Conservation (phyloP, 306 rosid species). For the Datisca glomerata region DNA sequence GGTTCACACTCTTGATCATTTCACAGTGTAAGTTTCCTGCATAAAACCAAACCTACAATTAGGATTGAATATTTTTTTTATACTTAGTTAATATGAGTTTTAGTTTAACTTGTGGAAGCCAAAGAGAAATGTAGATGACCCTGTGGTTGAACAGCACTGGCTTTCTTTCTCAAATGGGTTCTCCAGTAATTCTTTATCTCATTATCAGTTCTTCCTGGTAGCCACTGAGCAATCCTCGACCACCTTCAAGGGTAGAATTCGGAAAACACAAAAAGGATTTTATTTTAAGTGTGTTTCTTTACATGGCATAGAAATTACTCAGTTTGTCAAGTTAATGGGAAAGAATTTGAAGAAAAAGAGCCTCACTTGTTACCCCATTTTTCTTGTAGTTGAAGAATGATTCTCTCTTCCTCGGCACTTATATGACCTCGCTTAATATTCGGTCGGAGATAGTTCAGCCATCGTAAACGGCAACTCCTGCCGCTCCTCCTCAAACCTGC, state of each 20-base stretch:
- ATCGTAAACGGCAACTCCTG: constrained; percentile 75
- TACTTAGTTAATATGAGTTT: too few species aligned
- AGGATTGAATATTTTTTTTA: too few species aligned
- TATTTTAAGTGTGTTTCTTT: too few species aligned
- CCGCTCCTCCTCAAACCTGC: constrained; percentile 71
- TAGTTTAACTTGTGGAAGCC: too few species aligned
- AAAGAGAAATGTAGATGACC: too few species aligned
- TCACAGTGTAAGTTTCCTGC: background rate
- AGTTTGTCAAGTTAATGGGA: background rate
- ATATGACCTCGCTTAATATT: constrained; percentile 50
- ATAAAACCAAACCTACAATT: background rate
- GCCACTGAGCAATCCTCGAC: constrained; percentile 54
- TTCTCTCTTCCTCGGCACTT: constrained; percentile 34
- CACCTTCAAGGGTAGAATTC: too few species aligned
- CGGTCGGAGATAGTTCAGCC: constrained; percentile 72
- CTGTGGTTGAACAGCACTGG: constrained; percentile 23
- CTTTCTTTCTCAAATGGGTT: constrained; percentile 32
- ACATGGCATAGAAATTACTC: background rate
- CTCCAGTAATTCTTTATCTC: constrained; percentile 80
- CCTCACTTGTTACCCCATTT: constrained; percentile 80
- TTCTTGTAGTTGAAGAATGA: constrained; percentile 50
- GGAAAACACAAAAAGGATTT: too few species aligned
- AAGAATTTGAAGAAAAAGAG: background rate
- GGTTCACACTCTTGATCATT: background rate
- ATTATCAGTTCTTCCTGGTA: too few species aligned